Evolutionary conservation across 129 eudicot genomes (phyloP).

Genomic region (Solidago caesia): DNA sequence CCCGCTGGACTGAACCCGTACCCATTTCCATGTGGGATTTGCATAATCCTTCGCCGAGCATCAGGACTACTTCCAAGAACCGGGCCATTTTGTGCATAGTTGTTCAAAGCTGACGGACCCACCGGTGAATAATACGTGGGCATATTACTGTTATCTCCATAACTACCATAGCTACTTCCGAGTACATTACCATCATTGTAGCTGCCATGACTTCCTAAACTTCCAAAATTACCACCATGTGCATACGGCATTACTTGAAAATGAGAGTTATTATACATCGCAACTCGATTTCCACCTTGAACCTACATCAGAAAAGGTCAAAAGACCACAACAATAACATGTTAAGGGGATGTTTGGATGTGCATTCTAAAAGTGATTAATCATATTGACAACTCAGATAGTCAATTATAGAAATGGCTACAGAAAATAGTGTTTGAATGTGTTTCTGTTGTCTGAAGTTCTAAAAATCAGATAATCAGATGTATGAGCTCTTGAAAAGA

Average conservation of each 20-base stretch:
- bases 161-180: constrained; percentile 96
- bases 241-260: constrained; percentile 63
- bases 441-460: background rate
- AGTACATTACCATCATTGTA: constrained; percentile 65
- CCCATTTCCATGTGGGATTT: constrained; percentile 65
- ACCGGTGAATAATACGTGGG: constrained; percentile 78
- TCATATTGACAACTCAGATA: background rate
- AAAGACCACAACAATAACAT: constrained; percentile 8
- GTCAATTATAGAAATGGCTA: too few species aligned
- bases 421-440: too few species aligned
- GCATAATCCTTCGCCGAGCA: constrained; percentile 65
- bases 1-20: constrained; percentile 80
- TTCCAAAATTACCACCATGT: constrained; percentile 85
- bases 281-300: constrained; percentile 61
- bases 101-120: constrained; percentile 88
- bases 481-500: background rate
- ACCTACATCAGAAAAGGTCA: constrained; percentile 44
- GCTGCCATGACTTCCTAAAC: constrained; percentile 96
- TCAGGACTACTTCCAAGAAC: constrained; percentile 87
- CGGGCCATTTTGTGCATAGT: constrained; percentile 55
- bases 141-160: constrained; percentile 76
- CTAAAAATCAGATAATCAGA: constrained; percentile 3
- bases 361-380: constrained; percentile 15
- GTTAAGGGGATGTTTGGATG: constrained; percentile 13
- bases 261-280: constrained; percentile 64